Evolutionary conservation across 257 asterid species (phyloP).

Genomic region (Osmanthus fragrans): DNA sequence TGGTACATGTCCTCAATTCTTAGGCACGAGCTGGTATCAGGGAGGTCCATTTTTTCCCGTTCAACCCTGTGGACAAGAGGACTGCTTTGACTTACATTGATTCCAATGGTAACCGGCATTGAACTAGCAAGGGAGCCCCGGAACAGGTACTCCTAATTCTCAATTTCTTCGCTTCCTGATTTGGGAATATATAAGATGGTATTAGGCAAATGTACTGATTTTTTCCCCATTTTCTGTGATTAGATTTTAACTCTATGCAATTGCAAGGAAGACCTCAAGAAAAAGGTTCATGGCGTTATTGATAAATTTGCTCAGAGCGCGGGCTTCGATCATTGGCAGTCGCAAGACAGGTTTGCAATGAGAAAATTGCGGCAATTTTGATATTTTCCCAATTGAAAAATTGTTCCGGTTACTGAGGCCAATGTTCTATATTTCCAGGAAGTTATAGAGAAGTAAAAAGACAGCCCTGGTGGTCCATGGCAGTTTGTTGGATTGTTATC

Average conservation of each 20-base stretch:
- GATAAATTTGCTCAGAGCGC: conserved; percentile 83
- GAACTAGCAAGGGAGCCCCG: conserved; percentile 99
- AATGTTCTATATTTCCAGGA: conserved; percentile 48
- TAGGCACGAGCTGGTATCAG: background rate
- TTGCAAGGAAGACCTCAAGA: conserved; percentile 76
- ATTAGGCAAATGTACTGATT: no score
- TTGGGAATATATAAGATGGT: no score
- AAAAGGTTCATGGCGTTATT: conserved; percentile 72
- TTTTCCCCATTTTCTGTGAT: conserved; percentile 17
- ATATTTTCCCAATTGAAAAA: background rate
- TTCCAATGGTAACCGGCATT: conserved; percentile 75
- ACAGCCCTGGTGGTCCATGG: conserved; percentile 83
- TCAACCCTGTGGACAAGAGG: conserved; percentile 96
- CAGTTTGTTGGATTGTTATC: conserved; percentile 45
- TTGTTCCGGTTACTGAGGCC: conserved; percentile 2
- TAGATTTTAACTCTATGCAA: conserved; percentile 90
- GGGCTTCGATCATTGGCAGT: conserved; percentile 96
- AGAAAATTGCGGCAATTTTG: background rate
- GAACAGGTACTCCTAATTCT: conserved; percentile 64
- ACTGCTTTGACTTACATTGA: conserved; percentile 92
- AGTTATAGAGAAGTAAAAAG: conserved; percentile 83
- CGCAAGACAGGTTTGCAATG: conserved; percentile 69
- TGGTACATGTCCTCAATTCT: no score
- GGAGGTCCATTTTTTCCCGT: conserved; percentile 82
- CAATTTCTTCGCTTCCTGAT: conserved; percentile 2